Evolutionary conservation across 2,329 filamentous ascomycete genomes (phyloP), one percentile per base, ranked within the genome.

Genomic region (Fusarium sp.): DNA sequence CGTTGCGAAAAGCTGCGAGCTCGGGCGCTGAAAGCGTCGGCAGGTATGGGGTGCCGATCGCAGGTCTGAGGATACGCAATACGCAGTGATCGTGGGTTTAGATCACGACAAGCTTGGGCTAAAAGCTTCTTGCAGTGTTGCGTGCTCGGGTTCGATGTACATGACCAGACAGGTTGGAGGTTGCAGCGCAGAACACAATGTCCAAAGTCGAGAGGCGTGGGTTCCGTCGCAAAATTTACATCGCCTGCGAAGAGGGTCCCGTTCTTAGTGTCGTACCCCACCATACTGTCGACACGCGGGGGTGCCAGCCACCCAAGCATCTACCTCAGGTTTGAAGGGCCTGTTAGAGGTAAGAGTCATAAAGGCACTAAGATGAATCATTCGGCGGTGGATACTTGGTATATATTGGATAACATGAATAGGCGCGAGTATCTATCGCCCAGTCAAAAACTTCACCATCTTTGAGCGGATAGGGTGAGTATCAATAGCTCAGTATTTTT

Each of bases 241-340:
- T 73, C 67, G 50, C 54, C 44, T 54, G 44, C 56, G 47, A 61
- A 71, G 67, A 73, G 71, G 71, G 71, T 73, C 70, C 23, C 49
- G 43, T 47, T 58, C 52, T 60, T 67, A 49, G 44, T 49, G 58
- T 78, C 77, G 77, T 79, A 65, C 77, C 77, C 77, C 77, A 78
- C 77, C 77, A 76, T 62, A 33, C 67, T 77, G 69, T 69, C 69
- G 63, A 70, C 71, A 62, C 60, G 67, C 71, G 54, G 62, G 62
- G 71, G 69, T 61, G 56, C 50, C 64, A 72, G 21, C 63, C 60
- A 62, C 38, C 28, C 15, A 25, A 25, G 42, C 42, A 23, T 43
- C 42, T 16, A 43, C 44, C 21, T 47, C 25, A n/a, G 19, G 44
- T 30, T 47, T 13, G 25, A 47, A 47, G 12, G 30, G 30, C 50